A percentile compares a stretch with the other conserved stretches of the same genome.
These are phyloP conservation scores for Candida coquimbonensis DNA, from an alignment of 805 yeast genomes.

Conservation along the genomic window DNA sequence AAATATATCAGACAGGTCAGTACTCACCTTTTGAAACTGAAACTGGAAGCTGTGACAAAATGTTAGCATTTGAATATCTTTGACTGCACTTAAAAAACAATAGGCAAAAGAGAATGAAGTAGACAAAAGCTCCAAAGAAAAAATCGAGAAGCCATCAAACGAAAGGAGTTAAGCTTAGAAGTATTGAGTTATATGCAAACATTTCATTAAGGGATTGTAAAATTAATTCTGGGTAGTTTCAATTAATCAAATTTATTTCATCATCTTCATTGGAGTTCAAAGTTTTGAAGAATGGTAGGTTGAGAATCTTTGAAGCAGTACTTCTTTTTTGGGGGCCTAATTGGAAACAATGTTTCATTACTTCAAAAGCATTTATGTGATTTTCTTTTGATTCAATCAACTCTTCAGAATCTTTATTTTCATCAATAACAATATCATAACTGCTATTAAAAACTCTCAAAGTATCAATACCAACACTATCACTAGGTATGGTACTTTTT, in stretches of 20 bases:
- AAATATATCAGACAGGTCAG: too few relatives aligned
- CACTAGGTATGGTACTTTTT: constrained; percentile 58
- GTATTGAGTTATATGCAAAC: neutral
- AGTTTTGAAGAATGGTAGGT: constrained; percentile 19
- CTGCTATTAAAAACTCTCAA: constrained; percentile 26
- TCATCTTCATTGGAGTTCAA: constrained; percentile 4
- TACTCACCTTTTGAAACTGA: too few relatives aligned
- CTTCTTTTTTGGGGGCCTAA: constrained; percentile 75
- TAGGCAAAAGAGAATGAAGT: too few relatives aligned
- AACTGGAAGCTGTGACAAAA: too few relatives aligned
- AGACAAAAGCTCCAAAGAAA: too few relatives aligned
- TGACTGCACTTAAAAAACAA: too few relatives aligned
- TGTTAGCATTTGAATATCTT: too few relatives aligned
- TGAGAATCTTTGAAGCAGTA: constrained; percentile 70
- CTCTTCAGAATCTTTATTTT: constrained; percentile 5
- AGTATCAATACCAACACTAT: constrained; percentile 66
- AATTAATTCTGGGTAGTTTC: neutral
- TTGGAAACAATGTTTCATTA: constrained; percentile 47
- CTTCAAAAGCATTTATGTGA: constrained; percentile 20
- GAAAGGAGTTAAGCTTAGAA: too few relatives aligned
- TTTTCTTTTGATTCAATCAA: constrained; percentile 7
- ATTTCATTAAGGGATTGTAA: too few relatives aligned
- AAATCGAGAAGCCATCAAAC: too few relatives aligned
- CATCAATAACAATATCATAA: constrained; percentile 16
- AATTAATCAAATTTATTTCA: constrained; percentile 3